Evolutionary conservation across 495 filamentous ascomycete species (phyloP).

Genomic region (Cercophora scortea): DNA sequence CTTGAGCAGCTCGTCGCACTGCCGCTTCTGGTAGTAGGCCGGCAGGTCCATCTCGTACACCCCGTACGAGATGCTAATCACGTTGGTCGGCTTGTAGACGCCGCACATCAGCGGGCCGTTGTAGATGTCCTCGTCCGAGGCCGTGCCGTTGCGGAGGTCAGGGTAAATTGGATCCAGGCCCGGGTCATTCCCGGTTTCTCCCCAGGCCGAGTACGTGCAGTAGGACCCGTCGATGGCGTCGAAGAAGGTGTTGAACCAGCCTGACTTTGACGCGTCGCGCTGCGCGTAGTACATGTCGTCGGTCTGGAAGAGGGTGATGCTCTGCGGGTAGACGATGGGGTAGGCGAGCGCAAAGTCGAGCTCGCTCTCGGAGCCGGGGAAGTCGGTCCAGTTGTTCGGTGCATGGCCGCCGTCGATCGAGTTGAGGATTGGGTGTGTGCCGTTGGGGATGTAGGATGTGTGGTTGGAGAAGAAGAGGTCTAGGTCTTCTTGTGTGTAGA

Average conservation of each 20-base stretch:
- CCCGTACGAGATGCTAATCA: slow-evolving; percentile 26
- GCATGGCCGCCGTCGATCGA: not conserved
- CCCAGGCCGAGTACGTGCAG: slow-evolving; percentile 27
- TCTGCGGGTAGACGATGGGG: slow-evolving; percentile 45
- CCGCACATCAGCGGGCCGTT: slow-evolving; percentile 34
- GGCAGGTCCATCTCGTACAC: slow-evolving; percentile 20
- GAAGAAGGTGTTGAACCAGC: slow-evolving; percentile 42
- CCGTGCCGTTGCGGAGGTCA: not conserved
- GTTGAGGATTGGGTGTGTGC: not conserved
- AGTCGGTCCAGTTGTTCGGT: slow-evolving; percentile 6
- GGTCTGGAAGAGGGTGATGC: slow-evolving; percentile 46
- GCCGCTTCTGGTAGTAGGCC: slow-evolving; percentile 17
- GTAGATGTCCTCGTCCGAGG: slow-evolving; percentile 29
- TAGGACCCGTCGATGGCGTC: slow-evolving; percentile 51
- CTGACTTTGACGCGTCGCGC: not conserved
- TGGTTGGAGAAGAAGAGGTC: slow-evolving; percentile 44
- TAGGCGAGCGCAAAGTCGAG: slow-evolving; percentile 25
- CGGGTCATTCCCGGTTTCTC: slow-evolving; percentile 21
- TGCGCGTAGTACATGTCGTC: slow-evolving; percentile 38
- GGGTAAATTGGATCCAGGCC: slow-evolving; percentile 38
- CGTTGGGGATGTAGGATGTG: not conserved
- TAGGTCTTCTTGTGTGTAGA: slow-evolving; percentile 40
- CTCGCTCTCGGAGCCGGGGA: slow-evolving; percentile 14
- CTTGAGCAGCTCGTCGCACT: slow-evolving; percentile 45
- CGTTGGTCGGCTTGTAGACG: slow-evolving; percentile 23